Evolutionary conservation across 2,329 filamentous ascomycete species (phyloP), one percentile per base, ranked within the genome.

Genomic region (Aspergillus thermomutatus): DNA sequence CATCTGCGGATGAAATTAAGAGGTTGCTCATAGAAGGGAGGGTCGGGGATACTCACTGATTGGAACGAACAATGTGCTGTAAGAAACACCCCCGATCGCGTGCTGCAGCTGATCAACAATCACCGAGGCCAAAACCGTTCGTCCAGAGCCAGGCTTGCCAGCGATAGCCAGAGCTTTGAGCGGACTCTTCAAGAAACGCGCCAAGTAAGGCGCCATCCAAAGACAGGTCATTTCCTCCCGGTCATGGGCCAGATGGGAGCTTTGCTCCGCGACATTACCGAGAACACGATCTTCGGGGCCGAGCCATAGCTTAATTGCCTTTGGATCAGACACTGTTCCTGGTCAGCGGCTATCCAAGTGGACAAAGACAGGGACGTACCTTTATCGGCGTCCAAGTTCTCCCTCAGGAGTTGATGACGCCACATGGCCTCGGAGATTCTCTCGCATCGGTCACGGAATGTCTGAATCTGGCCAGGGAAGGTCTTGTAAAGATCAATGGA

Each of bases 181-280:
- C 0, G 73, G 64, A 46, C 77, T 76, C 51, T 80, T 78, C 37
- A 79, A 60, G 56, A 84, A 84, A 9, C 75, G 74, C n/a, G 72
- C 72, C 25, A 83, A 66, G 31, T 79, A 72, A 43, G 79, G 76
- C 25, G 77, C 73, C 59, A 83, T 77, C 82, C 82, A 84, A 43
- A 82, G 71, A 57, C 81, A 83, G 25, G 81, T 84, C 58, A 78
- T 78, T 57, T 83, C 80, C 49, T 78, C 79, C 37, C 81, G 73
- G 28, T 75, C 67, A 26, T 67, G 74, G 57, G 68, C 77, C 64
- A 65, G 72, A 59, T 66, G 77, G 60, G 62, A 75, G 63, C 75
- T 75, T 55, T 78, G 77, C 17, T 77, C 73, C 11, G 72, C 74
- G 25, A 82, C 65, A 8, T 75, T 74, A 10, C 70, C 71, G 17